Evolutionary conservation across 441 rosid species (phyloP), one percentile per base, ranked within the genome.

Genomic region (Adansonia grandidieri): DNA sequence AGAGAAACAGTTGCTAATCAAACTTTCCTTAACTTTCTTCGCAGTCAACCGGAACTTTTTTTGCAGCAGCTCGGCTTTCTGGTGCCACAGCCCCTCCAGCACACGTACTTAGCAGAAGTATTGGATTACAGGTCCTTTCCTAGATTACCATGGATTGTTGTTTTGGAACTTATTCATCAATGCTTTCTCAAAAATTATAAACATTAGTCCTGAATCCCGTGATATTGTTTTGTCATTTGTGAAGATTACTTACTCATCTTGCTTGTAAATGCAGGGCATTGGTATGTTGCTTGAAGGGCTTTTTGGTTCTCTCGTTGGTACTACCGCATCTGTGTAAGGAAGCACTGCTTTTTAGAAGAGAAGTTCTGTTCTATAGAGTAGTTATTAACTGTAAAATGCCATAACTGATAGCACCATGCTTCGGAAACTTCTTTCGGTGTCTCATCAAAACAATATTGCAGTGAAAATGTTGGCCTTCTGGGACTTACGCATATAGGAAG

Each of bases 61-160:
- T 88, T 19, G 99, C 96, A 19, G 98, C 99, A 48, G 85, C 98
- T 54, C 90, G 97, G 76, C 89, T 96, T 74, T 83, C 97, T 3
- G 97, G 97, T 77, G 98, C 99, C 10, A 96, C 99, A 32, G 88
- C 92, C 19, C 98, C 99, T 77, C 99, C 99, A 13, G 93, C 95
- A 53, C 89, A 92, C 83, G 91, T 94, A 28, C 83, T 96, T 56
- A 88, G 88, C 83, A 85, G 98, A 84, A 91, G 99, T 82, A 85
- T 96, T 11, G 99, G 99, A 71, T 88, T 94, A 15, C 97, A 96
- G 90, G 99, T 94, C 56, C 44, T 70, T 20, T 28, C 48, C 13
- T 72, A 17, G 71, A 74, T 77, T 63, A 8, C 58, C 51, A 13
- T 61, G 24, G 64, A 64, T 17, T 4, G 6, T 42, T 69, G 22